Evolutionary conservation across 169 alveolate species (phyloP).

Genomic region (Eimeria acervulina): DNA sequence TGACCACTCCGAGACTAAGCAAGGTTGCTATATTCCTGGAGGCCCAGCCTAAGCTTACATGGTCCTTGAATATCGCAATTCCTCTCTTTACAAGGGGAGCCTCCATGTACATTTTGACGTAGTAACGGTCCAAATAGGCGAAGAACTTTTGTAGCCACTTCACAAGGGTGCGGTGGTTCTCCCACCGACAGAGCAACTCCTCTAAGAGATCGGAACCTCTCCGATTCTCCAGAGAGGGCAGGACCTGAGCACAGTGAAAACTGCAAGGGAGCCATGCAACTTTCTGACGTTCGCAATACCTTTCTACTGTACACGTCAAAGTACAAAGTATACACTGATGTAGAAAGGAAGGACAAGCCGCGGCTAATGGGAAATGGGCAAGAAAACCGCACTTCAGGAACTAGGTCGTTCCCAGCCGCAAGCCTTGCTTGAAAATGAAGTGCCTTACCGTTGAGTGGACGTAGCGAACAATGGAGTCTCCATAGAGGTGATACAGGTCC

Average conservation of each 20-base stretch:
- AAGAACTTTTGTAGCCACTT: conserved; percentile 91
- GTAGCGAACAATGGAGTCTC: conserved; percentile 86
- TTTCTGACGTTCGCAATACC: neutral
- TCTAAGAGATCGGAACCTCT: conserved; percentile 79
- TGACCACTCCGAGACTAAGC: neutral
- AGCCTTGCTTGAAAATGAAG: neutral
- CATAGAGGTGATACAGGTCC: conserved; percentile 87
- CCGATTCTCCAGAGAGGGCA: conserved; percentile 79
- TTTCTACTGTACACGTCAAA: neutral
- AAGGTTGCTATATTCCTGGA: neutral
- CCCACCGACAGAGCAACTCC: conserved; percentile 88
- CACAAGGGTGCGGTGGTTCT: conserved; percentile 87
- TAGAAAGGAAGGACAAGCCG: neutral
- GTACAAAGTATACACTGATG: neutral
- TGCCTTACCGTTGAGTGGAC: conserved; percentile 83
- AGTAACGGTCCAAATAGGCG: conserved; percentile 88
- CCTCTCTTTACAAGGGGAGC: conserved; percentile 87
- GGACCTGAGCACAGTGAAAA: conserved; percentile 43
- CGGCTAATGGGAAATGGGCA: neutral
- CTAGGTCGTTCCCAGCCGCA: neutral
- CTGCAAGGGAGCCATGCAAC: neutral
- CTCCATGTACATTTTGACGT: conserved; percentile 85
- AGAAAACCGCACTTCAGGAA: neutral
- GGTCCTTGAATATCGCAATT: conserved; percentile 85
- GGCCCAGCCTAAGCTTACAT: conserved; percentile 59